Conservation (phyloP, 2,329 filamentous ascomycete species). For the Pyricularia sp. region DNA sequence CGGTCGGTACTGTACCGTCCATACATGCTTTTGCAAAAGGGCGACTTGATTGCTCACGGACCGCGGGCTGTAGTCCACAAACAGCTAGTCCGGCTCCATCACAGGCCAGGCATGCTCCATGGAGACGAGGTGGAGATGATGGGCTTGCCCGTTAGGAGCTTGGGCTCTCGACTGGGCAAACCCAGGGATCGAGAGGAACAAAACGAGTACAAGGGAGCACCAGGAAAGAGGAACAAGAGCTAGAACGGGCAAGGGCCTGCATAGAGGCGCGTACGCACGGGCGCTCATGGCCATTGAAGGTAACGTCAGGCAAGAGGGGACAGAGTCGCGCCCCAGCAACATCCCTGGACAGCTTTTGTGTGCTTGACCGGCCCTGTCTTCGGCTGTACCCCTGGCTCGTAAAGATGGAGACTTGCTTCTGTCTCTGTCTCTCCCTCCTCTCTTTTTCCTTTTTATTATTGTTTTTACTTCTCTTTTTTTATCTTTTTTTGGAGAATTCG, state of each 20-base stretch:
- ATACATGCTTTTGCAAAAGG: not conserved
- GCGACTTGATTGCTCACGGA: not conserved
- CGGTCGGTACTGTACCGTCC: too few relatives aligned
- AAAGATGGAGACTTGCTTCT: not conserved
- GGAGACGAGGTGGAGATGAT: not conserved
- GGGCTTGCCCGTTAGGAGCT: constrained; percentile 1
- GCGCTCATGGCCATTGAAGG: not conserved
- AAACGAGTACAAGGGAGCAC: not conserved
- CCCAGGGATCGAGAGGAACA: not conserved
- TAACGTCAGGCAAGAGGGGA: not conserved
- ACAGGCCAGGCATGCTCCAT: not conserved
- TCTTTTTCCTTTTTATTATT: not conserved
- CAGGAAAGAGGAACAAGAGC: not conserved
- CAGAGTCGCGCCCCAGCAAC: not conserved
- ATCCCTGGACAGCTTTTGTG: not conserved
- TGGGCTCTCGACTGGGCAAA: not conserved
- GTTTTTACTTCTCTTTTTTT: not conserved
- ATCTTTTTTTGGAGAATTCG: not conserved
- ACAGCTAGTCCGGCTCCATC: not conserved
- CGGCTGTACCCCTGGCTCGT: not conserved
- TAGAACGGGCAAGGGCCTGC: not conserved
- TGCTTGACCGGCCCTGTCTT: not conserved
- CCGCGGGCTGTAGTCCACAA: not conserved
- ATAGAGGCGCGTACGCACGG: not conserved
- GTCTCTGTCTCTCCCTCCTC: not conserved